These are phyloP conservation scores for Oryza longistaminata DNA, from an alignment of 176 grass and related monocot genomes.

Conservation along the genomic window DNA sequence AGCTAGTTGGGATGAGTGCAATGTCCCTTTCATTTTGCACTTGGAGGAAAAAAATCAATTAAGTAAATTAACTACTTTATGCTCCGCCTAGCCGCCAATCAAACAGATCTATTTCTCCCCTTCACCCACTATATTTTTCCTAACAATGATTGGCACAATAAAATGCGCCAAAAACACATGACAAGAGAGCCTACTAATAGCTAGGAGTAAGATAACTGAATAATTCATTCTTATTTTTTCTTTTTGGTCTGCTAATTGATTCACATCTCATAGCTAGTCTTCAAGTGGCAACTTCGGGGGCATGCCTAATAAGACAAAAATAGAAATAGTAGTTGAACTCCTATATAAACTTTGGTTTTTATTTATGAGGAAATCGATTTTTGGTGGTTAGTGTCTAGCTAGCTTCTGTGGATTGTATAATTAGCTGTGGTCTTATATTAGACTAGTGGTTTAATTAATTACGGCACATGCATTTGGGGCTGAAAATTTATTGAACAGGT, in stretches of 20 bases:
- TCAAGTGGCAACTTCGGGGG: constrained; percentile 2
- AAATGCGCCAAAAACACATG: constrained; percentile 8
- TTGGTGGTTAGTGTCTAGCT: constrained; percentile 17
- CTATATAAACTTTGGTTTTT: constrained; percentile 4
- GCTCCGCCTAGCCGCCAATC: constrained; percentile 16
- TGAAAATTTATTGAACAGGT: neutral
- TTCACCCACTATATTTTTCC: constrained; percentile 35
- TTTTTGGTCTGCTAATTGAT: neutral
- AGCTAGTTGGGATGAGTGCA: constrained; percentile 19
- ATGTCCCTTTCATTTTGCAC: constrained; percentile 26
- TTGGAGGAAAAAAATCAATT: neutral
- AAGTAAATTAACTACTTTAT: constrained; percentile 31
- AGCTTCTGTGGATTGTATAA: neutral
- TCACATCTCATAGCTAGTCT: constrained; percentile 1
- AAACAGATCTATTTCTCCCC: constrained; percentile 8
- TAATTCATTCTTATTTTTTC: too few species aligned
- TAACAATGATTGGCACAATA: constrained; percentile 41
- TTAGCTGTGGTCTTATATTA: too few species aligned
- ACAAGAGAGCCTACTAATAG: neutral
- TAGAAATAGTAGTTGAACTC: constrained; percentile 25
- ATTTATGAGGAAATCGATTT: too few species aligned
- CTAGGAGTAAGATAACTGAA: neutral
- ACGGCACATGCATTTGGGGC: neutral
- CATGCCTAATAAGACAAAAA: neutral
- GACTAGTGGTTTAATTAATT: too few species aligned